Base-by-base conservation (phyloP, 2,329 filamentous ascomycete species). In the Dactylonectria estremocensis region DNA sequence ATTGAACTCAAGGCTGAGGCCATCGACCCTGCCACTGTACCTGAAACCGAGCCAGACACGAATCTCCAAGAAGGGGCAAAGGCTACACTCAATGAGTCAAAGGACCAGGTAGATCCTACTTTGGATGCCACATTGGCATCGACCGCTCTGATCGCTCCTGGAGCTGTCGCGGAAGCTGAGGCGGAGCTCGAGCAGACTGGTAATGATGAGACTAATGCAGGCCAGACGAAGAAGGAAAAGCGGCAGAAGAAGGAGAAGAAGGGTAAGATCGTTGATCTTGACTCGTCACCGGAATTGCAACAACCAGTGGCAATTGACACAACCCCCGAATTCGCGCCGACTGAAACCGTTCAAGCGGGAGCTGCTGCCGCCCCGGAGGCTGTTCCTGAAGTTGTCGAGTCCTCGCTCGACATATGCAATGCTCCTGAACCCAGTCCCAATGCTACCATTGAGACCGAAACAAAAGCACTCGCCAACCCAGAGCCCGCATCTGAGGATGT, bases 241-340 rank as follows among this genome's bases (percentile, higher is more conserved):
- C 46, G 54, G 22, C n/a, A 58, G 52, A 49, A 56, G 54, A 69
- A 72, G 53, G 72, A 66, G 55, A 65, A 61, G 56, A 69, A 71
- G 62, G 67, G 59, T 20, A 59, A 64, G n/a, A 49, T 24, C 20
- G 31, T 54, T 11, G 67, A 66, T 8, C 20, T 55, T 9, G 54
- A 57, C 10, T 33, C 53, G 2, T 18, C 53, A 22, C 33, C 22
- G 43, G 56, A 50, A 46, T 33, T 13, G n/a, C 49, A 61, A 33
- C 20, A 54, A n/a, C 5, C 20, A 14, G 48, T 46, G 18, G 33
- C 46, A 24, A 28, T 14, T 22, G 37, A 37, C 10, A 1, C 35
- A 14, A 16, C 16, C 33, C n/a, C n/a, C 9, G 43, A 43, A 52
- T 13, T 24, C 37, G 16, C 31, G 9, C n/a, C 28, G 46, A 45